Conservation (phyloP, 139 green algal genomes). For the Nannochloris sp. region DNA sequence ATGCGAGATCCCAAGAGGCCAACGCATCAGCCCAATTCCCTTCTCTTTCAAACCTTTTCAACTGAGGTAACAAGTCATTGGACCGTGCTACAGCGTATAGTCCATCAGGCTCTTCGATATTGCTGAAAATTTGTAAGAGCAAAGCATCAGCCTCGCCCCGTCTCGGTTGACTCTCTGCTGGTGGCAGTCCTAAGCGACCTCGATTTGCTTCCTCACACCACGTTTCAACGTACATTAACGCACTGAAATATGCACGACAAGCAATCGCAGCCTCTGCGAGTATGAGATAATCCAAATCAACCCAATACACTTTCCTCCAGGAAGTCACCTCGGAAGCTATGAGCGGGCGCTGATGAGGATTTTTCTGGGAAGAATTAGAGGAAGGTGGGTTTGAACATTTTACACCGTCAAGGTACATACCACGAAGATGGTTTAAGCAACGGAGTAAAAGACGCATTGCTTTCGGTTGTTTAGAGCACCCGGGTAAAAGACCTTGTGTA, state of each 20-base stretch:
- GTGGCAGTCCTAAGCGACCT: background rate
- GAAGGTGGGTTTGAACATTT: background rate
- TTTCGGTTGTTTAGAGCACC: slow-evolving; percentile 12
- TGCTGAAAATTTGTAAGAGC: slow-evolving; percentile 63
- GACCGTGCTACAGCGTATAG: slow-evolving; percentile 65
- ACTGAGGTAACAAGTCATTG: slow-evolving; percentile 31
- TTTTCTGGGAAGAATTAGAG: background rate
- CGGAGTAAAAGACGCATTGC: slow-evolving; percentile 43
- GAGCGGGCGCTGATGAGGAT: background rate
- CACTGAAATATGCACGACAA: slow-evolving; percentile 53
- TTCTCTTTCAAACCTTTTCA: slow-evolving; percentile 51
- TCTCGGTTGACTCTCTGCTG: background rate
- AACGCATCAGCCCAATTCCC: slow-evolving; percentile 52
- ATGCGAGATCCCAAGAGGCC: slow-evolving; percentile 34
- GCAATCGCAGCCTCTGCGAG: slow-evolving; percentile 49
- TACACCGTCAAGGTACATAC: slow-evolving; percentile 15
- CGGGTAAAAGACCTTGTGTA: slow-evolving; percentile 11
- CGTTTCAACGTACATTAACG: slow-evolving; percentile 66
- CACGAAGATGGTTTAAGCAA: slow-evolving; percentile 46
- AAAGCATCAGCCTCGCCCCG: slow-evolving; percentile 20
- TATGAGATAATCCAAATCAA: slow-evolving; percentile 64
- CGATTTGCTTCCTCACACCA: slow-evolving; percentile 49
- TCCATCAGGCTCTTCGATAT: slow-evolving; percentile 65
- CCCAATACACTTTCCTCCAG: slow-evolving; percentile 56
- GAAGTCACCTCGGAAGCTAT: slow-evolving; percentile 1